phyloP scores from a whole-genome alignment of 805 yeast genomes.

The Yarrowia alimentaria region DNA sequence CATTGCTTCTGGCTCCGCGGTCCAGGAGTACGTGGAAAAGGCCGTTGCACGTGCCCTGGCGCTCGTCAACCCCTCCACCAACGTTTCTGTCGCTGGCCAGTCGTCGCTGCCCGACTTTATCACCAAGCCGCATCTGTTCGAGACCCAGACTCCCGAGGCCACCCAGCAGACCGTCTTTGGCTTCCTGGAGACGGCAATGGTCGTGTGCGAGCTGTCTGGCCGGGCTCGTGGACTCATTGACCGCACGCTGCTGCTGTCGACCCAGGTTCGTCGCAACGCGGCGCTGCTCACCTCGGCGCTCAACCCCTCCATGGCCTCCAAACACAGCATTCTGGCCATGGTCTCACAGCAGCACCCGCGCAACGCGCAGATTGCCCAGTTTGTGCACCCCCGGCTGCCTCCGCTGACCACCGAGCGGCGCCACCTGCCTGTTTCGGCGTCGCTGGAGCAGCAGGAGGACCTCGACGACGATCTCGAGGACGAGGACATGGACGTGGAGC shows the following conservation, averaged over 20 bases:
- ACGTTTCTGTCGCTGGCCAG: constrained; percentile 13
- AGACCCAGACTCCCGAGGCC: constrained; percentile 9
- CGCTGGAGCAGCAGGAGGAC: constrained; percentile 1
- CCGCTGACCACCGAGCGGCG: constrained; percentile 31
- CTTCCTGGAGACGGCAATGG: constrained; percentile 54
- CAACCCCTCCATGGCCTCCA: constrained; percentile 62
- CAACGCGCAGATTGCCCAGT: constrained; percentile 53
- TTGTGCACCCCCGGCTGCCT: constrained; percentile 78
- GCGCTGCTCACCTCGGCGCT: constrained; percentile 60
- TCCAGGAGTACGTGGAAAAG: constrained; percentile 26
- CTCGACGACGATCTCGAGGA: constrained; percentile 6
- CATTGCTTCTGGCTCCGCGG: constrained; percentile 22
- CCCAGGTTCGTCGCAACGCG: no score
- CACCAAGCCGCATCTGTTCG: constrained; percentile 33
- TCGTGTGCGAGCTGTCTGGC: constrained; percentile 53
- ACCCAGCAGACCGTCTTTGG: constrained; percentile 37
- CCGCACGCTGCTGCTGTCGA: constrained; percentile 42
- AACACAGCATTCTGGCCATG: constrained; percentile 68
- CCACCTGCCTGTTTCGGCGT: constrained; percentile 27
- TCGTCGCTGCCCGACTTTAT: constrained; percentile 30
- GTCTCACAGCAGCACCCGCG: constrained; percentile 51
- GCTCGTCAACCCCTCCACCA: constrained; percentile 18
- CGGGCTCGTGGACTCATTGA: constrained; percentile 62
- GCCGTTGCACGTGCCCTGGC: constrained; percentile 5
- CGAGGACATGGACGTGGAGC: neutral